Conservation (phyloP, 2,329 filamentous ascomycete genomes). For the Trichoderma asperellum region DNA sequence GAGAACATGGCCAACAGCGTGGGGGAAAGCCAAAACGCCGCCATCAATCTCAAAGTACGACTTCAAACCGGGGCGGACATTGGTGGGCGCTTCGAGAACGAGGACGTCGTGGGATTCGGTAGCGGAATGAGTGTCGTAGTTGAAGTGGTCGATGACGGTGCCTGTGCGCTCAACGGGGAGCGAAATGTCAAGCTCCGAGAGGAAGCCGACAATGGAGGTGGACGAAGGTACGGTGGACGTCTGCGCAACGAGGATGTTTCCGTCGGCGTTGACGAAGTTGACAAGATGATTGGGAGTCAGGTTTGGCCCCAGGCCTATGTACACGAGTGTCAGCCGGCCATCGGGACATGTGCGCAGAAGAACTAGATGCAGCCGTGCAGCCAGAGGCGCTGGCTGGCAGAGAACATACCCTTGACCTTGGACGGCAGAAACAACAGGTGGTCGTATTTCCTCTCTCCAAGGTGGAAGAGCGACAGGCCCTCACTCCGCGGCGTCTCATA, state of each 20-base stretch:
- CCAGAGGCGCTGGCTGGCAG: not conserved
- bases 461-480: constrained; percentile 75
- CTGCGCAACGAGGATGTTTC: constrained; percentile 87
- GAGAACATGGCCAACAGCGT: constrained; percentile 77
- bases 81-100: constrained; percentile 70
- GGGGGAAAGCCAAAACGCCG: constrained; percentile 76
- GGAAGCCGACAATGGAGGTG: constrained; percentile 73
- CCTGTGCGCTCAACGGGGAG: constrained; percentile 85
- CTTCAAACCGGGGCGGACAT: constrained; percentile 70
- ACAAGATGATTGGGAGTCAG: constrained; percentile 84
- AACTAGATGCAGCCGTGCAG: not conserved
- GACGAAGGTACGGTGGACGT: constrained; percentile 73
- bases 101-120: constrained; percentile 87
- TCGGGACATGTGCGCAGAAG: not conserved
- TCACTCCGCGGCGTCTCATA: constrained; percentile 86
- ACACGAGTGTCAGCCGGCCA: constrained; percentile 7
- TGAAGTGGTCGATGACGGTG: constrained; percentile 93
- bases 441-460: constrained; percentile 88
- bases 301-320: constrained; percentile 78
- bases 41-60: constrained; percentile 68
- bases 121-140: constrained; percentile 78
- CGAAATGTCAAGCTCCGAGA: constrained; percentile 85
- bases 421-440: constrained; percentile 87
- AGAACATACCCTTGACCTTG: constrained; percentile 76
- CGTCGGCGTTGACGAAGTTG: constrained; percentile 87